Base-by-base conservation (phyloP, 768 basidiomycete genomes). In the Lepiota brunneoincarnata region DNA sequence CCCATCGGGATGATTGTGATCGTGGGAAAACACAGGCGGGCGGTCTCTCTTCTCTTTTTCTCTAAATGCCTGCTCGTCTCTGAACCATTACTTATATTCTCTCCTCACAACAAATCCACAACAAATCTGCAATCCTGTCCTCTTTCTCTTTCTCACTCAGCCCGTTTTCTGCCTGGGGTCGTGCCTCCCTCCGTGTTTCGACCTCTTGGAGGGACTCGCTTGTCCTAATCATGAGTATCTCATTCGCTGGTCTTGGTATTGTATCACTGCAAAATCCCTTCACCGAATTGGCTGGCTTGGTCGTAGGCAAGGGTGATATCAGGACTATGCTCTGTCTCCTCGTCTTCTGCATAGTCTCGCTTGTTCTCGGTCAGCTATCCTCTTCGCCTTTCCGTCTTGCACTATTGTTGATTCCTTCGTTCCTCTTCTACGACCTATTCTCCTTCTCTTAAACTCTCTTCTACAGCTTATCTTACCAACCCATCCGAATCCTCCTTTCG, bases 401-500 rank as follows among this genome's bases (percentile, higher is more conserved):
- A 59, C 23, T 46, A 41, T 20, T 58, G 17, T 55, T 47, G 24
- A 59, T 51, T 35, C 51, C 53, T 62, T 52, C 37, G 48, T 58
- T 52, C 50, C 55, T 36, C 47, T 38, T 43, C 26, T 54, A 51
- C 31, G 43, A 36, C 56, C 43, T 56, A 37, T 49, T 37, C 21
- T 52, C n/a, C n/a, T 20, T 52, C 43, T 26, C 56, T 44, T 26
- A 54, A 45, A 60, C 51, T 54, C 57, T 39, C 56, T 48, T 49
- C 43, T 46, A 42, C 74, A 98, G 96, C 95, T 44, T 93, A 93
- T 75, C 82, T 95, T 67, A 92, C 93, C 31, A 98, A 98, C 70
- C 96, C 96, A 20, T 85, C 88, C 52, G 94, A 98, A 71, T 86
- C 86, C 43, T 93, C 93, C 6, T 98, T 99, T 72, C 86, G 95